These are phyloP conservation scores for Pisolithus albus DNA, from an alignment of 768 basidiomycete species.

Conservation along the genomic window DNA sequence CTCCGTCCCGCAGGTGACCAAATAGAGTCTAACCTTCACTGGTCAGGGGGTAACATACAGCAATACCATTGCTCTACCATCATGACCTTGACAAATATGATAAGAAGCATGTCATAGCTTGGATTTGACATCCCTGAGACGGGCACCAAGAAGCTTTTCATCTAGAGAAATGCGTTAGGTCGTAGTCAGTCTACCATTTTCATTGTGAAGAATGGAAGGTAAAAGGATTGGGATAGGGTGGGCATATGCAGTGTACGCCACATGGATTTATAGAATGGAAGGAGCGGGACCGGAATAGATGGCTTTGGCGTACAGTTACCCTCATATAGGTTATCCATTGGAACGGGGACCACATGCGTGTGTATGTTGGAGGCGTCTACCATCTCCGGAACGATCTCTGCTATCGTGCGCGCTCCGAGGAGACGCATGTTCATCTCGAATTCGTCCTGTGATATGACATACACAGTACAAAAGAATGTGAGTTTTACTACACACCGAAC, in stretches of 20 bases:
- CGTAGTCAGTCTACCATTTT: neutral
- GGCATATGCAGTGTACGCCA: neutral
- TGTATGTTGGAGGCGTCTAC: conserved; percentile 73
- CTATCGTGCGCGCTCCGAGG: conserved; percentile 74
- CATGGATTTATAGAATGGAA: neutral
- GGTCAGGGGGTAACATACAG: neutral
- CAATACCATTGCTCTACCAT: neutral
- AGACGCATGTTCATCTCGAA: conserved; percentile 98
- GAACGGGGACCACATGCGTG: conserved; percentile 59
- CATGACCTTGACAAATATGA: neutral
- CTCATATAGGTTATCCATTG: conserved; percentile 69
- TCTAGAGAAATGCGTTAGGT: conserved; percentile 25
- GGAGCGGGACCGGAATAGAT: neutral
- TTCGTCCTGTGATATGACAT: conserved; percentile 59
- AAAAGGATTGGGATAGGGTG: neutral
- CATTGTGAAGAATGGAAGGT: too few relatives aligned
- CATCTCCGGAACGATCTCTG: conserved; percentile 82
- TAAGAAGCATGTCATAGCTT: conserved; percentile 27
- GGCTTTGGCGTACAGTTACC: conserved; percentile 63
- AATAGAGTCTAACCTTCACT: too few relatives aligned
- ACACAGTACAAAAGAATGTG: neutral
- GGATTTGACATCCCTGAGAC: conserved; percentile 32
- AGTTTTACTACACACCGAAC: neutral
- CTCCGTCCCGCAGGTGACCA: too few relatives aligned
- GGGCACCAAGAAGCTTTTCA: conserved; percentile 37